Conservation (phyloP, 2,329 filamentous ascomycete species). For the Metarhizium anisopliae region DNA sequence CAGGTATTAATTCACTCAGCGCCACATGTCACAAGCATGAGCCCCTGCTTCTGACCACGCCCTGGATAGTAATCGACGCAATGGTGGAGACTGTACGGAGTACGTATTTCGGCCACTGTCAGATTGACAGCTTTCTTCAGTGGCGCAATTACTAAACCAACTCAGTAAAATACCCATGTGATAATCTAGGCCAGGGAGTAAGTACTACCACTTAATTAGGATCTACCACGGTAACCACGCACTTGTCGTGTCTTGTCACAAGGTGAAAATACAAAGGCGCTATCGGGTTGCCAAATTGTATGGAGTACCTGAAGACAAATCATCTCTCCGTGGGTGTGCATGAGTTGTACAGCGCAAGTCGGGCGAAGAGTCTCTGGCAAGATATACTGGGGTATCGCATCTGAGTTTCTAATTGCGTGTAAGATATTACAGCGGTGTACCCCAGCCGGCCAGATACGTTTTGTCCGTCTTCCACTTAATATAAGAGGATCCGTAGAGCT, state of each 20-base stretch:
- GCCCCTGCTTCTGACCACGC: no score
- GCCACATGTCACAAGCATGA: no score
- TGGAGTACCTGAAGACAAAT: neutral
- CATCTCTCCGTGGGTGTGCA: neutral
- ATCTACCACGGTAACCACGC: neutral
- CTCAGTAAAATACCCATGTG: no score
- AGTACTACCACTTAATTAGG: neutral
- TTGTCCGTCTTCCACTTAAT: no score
- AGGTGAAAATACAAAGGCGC: neutral
- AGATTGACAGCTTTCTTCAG: neutral
- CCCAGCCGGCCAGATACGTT: no score
- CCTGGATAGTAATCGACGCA: neutral
- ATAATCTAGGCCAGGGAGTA: no score
- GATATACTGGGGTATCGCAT: no score
- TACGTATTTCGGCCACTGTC: neutral
- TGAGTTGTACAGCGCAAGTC: neutral
- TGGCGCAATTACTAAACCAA: no score
- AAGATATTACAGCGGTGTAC: no score
- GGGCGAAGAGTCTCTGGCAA: neutral
- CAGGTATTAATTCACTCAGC: no score
- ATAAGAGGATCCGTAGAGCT: no score
- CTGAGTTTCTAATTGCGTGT: no score
- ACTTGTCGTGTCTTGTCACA: neutral
- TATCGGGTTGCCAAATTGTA: neutral
- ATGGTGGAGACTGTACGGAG: neutral